Conservation (phyloP, 176 grass and related monocot genomes). For the Saccharum officinarum region DNA sequence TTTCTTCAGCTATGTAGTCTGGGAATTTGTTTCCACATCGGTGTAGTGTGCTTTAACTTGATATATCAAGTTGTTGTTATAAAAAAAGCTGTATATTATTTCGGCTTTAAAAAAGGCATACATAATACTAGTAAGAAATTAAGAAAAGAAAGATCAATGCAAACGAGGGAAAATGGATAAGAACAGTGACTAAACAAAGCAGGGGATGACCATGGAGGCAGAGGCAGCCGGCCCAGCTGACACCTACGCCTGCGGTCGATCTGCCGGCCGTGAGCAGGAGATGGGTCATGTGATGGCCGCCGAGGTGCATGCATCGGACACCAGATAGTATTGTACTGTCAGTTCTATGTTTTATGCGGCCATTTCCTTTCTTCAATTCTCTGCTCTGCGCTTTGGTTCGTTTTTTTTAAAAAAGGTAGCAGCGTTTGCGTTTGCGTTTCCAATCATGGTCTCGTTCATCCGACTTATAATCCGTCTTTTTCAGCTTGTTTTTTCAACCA, state of each 20-base stretch:
- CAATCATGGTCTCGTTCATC: no score
- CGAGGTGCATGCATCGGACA: background rate
- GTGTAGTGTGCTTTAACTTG: no score
- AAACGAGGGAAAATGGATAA: background rate
- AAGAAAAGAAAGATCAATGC: background rate
- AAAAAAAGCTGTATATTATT: background rate
- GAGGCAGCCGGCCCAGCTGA: background rate
- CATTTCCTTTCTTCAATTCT: no score
- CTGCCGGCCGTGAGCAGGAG: background rate
- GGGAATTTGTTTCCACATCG: no score
- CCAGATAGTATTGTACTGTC: background rate
- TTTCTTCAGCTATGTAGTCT: no score
- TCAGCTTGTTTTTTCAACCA: no score
- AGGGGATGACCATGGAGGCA: background rate
- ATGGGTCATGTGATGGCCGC: background rate
- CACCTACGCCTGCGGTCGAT: background rate
- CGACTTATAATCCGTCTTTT: no score
- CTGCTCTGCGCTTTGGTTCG: no score
- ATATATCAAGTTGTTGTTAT: no score
- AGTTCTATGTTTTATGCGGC: no score
- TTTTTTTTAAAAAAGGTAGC: no score
- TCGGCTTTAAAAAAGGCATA: background rate
- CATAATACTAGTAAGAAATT: background rate
- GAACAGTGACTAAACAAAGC: constrained; percentile 9
- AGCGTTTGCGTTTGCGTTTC: no score